Conservation (phyloP, 176 grass and related monocot species). For the Eremochloa ophiuroides region DNA sequence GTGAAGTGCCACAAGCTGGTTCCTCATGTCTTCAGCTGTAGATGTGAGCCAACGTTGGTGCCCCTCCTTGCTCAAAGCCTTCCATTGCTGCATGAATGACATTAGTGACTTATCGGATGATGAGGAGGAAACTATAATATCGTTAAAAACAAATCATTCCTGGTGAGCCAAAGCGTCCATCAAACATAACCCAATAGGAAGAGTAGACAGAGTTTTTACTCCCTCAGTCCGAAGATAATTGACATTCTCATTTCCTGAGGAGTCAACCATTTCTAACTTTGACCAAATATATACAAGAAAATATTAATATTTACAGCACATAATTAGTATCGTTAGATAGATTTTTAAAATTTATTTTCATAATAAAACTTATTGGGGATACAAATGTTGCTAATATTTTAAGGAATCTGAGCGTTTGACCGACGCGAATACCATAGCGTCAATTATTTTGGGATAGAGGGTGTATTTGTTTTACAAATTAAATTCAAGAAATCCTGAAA, state of each 20-base stretch:
- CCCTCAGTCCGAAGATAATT: too few species aligned
- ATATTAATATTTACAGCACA: too few species aligned
- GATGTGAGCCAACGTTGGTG: not conserved
- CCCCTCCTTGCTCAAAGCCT: not conserved
- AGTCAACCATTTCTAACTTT: too few species aligned
- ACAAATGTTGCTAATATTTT: too few species aligned
- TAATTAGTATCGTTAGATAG: too few species aligned
- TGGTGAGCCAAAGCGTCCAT: not conserved
- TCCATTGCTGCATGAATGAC: not conserved
- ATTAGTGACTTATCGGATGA: not conserved
- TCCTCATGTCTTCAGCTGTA: not conserved
- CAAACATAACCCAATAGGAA: not conserved
- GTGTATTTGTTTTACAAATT: not conserved
- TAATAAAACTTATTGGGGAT: too few species aligned
- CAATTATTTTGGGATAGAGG: too few species aligned
- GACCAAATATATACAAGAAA: too few species aligned
- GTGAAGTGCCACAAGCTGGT: not conserved
- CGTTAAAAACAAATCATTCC: not conserved
- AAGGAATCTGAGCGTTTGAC: too few species aligned
- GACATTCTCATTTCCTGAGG: too few species aligned
- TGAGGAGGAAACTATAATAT: not conserved
- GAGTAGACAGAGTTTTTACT: not conserved
- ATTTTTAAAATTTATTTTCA: too few species aligned
- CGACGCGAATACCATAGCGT: too few species aligned
- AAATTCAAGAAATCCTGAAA: not conserved